These are phyloP conservation scores for Aspergillus carbonarius DNA, from an alignment of 2,329 filamentous ascomycete genomes.

Conservation along the genomic window DNA sequence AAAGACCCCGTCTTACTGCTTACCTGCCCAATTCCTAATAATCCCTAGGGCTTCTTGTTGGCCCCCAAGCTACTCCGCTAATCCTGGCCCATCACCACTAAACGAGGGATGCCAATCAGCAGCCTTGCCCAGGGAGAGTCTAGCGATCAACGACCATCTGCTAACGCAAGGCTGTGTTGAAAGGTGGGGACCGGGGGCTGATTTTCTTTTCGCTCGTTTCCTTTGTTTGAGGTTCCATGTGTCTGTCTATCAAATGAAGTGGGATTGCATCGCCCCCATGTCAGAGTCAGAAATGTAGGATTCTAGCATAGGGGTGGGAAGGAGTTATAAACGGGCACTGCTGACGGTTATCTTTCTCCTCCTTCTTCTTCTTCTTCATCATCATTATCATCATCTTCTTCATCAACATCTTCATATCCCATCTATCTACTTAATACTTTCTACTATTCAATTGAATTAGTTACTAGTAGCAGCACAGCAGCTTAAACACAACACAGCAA, in stretches of 20 bases:
- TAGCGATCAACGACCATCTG: neutral
- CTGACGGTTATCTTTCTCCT: no score
- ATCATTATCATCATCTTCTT: neutral
- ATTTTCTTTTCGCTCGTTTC: neutral
- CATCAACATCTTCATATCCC: neutral
- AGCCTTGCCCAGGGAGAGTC: neutral
- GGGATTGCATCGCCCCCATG: neutral
- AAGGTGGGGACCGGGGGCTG: neutral
- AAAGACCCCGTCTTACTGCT: no score
- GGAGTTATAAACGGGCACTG: neutral
- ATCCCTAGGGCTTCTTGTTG: neutral
- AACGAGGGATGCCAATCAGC: neutral
- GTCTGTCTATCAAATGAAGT: neutral
- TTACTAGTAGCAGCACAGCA: no score
- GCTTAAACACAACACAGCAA: no score
- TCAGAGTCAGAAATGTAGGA: neutral
- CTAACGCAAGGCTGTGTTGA: neutral
- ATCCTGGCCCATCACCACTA: neutral
- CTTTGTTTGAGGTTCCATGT: neutral
- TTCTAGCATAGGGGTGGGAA: neutral
- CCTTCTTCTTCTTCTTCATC: neutral
- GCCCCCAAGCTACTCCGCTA: neutral
- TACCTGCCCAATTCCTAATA: no score
- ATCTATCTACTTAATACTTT: no score
- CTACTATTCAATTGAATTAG: neutral